Percentiles rank a stretch among this genome's conserved stretches.
phyloP scores from a whole-genome alignment of 2,329 filamentous ascomycete genomes.

The Cordyceps cicadae region DNA sequence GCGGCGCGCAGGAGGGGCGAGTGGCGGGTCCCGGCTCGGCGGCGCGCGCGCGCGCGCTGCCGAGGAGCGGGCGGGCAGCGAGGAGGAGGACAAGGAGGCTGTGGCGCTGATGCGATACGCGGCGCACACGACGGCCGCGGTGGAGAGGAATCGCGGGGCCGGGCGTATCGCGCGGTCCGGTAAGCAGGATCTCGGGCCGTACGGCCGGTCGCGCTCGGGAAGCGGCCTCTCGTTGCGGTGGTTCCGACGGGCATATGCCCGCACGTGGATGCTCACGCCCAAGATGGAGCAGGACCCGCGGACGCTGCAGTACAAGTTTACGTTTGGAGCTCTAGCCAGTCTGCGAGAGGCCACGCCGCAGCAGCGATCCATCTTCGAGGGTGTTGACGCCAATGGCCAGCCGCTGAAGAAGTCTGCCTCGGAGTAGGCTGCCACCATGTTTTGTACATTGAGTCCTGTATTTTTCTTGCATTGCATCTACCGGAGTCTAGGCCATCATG shows the following conservation, averaged over 20 bases:
- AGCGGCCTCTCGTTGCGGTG: slow-evolving; percentile 29
- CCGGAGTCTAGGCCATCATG: neutral
- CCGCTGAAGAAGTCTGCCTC: neutral
- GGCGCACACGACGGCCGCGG: neutral
- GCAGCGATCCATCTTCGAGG: slow-evolving; percentile 41
- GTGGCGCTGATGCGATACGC: slow-evolving; percentile 2
- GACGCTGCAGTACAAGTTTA: slow-evolving; percentile 26
- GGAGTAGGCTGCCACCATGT: neutral
- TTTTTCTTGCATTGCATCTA: neutral
- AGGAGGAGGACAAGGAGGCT: neutral
- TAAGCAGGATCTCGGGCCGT: slow-evolving; percentile 28
- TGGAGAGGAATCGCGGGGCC: neutral
- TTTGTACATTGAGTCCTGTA: neutral
- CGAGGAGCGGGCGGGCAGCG: neutral
- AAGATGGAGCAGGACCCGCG: slow-evolving; percentile 29
- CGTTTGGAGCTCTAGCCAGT: slow-evolving; percentile 35
- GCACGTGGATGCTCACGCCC: slow-evolving; percentile 37
- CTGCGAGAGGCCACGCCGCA: slow-evolving; percentile 23
- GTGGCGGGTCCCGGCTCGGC: slow-evolving; percentile 28
- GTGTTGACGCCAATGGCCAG: slow-evolving; percentile 27
- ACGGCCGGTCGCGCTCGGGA: slow-evolving; percentile 26
- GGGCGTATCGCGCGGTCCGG: slow-evolving; percentile 27
- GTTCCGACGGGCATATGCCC: slow-evolving; percentile 40
- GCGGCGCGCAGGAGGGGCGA: slow-evolving; percentile 30
- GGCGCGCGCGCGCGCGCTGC: neutral